Percentiles rank a stretch among this genome's conserved stretches.
These are phyloP conservation scores for Wickerhamomyces xylosicus DNA, from an alignment of 805 yeast species.

Conservation along the genomic window DNA sequence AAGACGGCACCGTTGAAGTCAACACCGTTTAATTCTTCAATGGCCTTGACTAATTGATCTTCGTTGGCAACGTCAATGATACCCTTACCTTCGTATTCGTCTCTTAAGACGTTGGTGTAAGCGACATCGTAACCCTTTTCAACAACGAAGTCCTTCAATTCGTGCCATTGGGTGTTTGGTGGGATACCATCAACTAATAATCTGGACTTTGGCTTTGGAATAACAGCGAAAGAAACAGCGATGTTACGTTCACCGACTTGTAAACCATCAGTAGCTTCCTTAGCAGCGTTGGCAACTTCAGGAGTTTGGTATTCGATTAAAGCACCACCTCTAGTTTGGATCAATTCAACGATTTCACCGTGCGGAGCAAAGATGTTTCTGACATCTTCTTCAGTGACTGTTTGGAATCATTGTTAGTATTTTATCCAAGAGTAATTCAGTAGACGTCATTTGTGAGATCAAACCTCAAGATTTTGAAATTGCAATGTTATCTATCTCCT, in stretches of 20 bases:
- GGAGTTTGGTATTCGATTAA: constrained; percentile 76
- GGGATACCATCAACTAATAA: constrained; percentile 62
- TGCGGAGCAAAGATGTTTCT: constrained; percentile 57
- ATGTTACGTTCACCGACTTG: constrained; percentile 47
- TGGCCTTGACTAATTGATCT: constrained; percentile 68
- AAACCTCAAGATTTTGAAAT: too few relatives aligned
- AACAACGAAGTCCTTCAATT: constrained; percentile 81
- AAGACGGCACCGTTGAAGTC: constrained; percentile 63
- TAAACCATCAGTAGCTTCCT: constrained; percentile 43
- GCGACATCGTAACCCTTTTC: constrained; percentile 61
- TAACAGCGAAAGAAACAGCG: constrained; percentile 31
- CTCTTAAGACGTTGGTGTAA: constrained; percentile 37
- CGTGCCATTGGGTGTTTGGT: constrained; percentile 78
- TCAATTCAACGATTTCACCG: constrained; percentile 61
- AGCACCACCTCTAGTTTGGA: constrained; percentile 75
- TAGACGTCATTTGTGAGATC: too few relatives aligned
- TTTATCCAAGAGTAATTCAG: neutral
- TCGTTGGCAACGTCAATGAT: constrained; percentile 41
- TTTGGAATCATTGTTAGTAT: constrained; percentile 5
- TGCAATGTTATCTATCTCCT: too few relatives aligned
- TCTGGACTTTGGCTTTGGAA: constrained; percentile 58
- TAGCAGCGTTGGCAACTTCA: constrained; percentile 66
- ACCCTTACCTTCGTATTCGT: constrained; percentile 37
- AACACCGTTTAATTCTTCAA: constrained; percentile 60
- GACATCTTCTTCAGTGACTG: constrained; percentile 42